Evolutionary conservation across 2,329 filamentous ascomycete species (phyloP).

Genomic region (Aspergillus calidoustus): DNA sequence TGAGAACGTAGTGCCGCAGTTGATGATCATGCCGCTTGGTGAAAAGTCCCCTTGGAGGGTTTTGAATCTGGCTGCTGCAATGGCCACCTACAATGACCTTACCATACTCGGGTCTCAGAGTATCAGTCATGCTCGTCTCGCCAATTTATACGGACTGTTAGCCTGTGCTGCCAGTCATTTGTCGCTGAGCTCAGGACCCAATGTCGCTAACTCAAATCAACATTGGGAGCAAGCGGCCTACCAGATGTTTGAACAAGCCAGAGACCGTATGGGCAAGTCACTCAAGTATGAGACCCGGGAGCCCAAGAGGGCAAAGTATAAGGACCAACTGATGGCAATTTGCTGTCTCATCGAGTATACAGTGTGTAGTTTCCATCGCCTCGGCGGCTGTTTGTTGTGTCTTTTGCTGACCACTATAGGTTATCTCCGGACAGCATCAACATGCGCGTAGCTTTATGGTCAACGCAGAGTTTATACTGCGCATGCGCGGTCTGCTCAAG

Average conservation of each 20-base stretch:
- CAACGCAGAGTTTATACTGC: slow-evolving; percentile 44
- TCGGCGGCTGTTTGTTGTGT: no score
- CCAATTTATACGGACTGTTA: slow-evolving; percentile 37
- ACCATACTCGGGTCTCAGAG: slow-evolving; percentile 33
- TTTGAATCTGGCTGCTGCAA: slow-evolving; percentile 36
- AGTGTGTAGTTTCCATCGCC: slow-evolving; percentile 24
- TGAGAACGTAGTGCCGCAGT: slow-evolving; percentile 36
- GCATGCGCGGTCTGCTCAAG: slow-evolving; percentile 42
- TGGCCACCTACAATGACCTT: slow-evolving; percentile 36
- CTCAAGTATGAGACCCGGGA: slow-evolving; percentile 35
- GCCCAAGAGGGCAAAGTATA: slow-evolving; percentile 42
- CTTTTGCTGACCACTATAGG: slow-evolving; percentile 18
- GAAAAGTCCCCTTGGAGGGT: slow-evolving; percentile 42
- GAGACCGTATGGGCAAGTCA: slow-evolving; percentile 37
- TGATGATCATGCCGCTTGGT: slow-evolving; percentile 36
- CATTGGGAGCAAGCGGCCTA: slow-evolving; percentile 34
- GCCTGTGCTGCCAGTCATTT: slow-evolving; percentile 37
- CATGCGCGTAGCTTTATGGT: slow-evolving; percentile 43
- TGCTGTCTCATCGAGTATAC: slow-evolving; percentile 40
- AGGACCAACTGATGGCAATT: slow-evolving; percentile 45
- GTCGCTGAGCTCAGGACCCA: slow-evolving; percentile 14
- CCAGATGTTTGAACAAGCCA: slow-evolving; percentile 34
- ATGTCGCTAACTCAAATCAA: slow-evolving; percentile 19
- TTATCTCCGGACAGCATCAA: slow-evolving; percentile 35
- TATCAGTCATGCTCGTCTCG: slow-evolving; percentile 37